A percentile compares a stretch with the other conserved stretches of the same genome.
Evolutionary conservation across 768 basidiomycete species (phyloP).

Genomic region (Russula emetica): DNA sequence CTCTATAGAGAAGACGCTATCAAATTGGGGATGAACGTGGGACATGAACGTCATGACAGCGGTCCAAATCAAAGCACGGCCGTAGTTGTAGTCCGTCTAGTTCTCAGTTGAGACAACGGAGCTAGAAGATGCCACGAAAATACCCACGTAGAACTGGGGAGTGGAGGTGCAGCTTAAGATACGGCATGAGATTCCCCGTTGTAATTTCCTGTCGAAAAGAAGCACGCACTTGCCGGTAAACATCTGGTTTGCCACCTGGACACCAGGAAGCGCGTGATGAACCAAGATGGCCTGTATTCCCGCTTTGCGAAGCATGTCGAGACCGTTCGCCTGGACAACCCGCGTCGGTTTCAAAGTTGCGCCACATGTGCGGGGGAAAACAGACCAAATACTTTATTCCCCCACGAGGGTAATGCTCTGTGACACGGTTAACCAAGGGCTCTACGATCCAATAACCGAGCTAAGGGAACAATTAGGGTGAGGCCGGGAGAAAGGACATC

Average conservation of each 20-base stretch:
- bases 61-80: conserved; percentile 76
- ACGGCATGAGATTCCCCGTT: neutral
- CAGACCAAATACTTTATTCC: conserved; percentile 60
- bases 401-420: conserved; percentile 65
- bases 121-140: neutral
- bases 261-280: conserved; percentile 70
- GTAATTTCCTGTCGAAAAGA: neutral
- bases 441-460: conserved; percentile 84
- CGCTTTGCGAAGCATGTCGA: conserved; percentile 54
- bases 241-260: conserved; percentile 53
- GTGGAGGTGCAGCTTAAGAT: conserved; percentile 54
- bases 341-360: neutral
- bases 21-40: conserved; percentile 65
- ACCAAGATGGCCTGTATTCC: conserved; percentile 65
- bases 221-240: conserved; percentile 61
- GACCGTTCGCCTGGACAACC: conserved; percentile 51
- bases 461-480: conserved; percentile 34
- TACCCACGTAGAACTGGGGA: conserved; percentile 68
- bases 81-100: conserved; percentile 68
- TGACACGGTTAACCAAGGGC: conserved; percentile 54
- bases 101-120: conserved; percentile 12
- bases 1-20: conserved; percentile 62
- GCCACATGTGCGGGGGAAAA: neutral
- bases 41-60: conserved; percentile 71
- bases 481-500: neutral